Evolutionary conservation across 2,329 filamentous ascomycete genomes (phyloP), one percentile per base, ranked within the genome.

Genomic region (Pseudogymnoascus sp.): DNA sequence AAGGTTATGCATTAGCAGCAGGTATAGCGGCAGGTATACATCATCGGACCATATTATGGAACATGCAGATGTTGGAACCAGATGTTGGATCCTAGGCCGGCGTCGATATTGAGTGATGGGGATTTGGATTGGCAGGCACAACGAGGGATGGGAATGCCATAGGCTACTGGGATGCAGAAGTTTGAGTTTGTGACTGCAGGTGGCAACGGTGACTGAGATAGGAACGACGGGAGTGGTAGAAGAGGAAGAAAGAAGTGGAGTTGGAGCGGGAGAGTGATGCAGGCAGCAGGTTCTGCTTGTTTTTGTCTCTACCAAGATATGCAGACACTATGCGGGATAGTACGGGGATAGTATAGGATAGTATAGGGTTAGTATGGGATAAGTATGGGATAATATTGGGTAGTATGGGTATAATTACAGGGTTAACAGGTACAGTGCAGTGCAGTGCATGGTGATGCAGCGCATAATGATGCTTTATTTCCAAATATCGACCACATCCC

Each of bases 401-500:
- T 37, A 6, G n/a, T 47, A 47, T 47, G 41, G 41, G 40, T 44
- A 47, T 47, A 47, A 11, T 47, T 17, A 17, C 17, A 17, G 17
- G 17, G 17, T 17, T 17, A 17, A 24, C 41, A 29, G 41, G 41
- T n/a, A 13, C 17, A 29, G 13, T 47, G 41, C 41, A n/a, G 24
- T 17, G 13, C 41, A n/a, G 41, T 47, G 24, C 41, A 47, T 29
- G 41, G 24, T 47, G 6, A 13, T 26, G 7, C 11, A 7, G 41
- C 41, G 41, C 41, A 47, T 24, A 24, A 47, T 47, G 41, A 47
- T 47, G 41, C 41, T 47, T 11, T 47, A 13, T 2, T 15, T 47
- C 41, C 41, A 47, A 47, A 47, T 47, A 47, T 47, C 41, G 41
- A 47, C 41, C 21, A 47, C 21, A 47, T 47, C 41, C 41, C 41